These are phyloP conservation scores for Persicaria maculosa DNA, from an alignment of 148 eudicot species.

Conservation along the genomic window DNA sequence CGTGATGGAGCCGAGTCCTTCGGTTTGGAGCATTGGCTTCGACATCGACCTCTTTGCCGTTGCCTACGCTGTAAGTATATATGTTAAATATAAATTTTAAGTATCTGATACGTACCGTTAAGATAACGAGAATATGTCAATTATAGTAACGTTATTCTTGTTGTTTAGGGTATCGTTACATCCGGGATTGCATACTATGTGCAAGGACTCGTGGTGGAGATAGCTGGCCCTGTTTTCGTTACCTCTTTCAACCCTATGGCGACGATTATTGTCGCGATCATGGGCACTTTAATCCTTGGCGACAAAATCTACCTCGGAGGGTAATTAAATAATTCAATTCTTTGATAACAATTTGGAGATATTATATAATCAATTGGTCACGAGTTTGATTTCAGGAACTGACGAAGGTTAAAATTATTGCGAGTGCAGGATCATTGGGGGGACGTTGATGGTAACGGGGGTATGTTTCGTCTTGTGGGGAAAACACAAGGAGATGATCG, in stretches of 20 bases:
- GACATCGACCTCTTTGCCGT: constrained; percentile 24
- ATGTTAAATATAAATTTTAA: too few relatives aligned
- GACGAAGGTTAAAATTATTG: not conserved
- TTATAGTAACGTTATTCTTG: not conserved
- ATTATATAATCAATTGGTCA: too few relatives aligned
- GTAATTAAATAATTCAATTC: not conserved
- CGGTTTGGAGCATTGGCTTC: constrained; percentile 18
- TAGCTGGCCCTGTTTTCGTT: constrained; percentile 4
- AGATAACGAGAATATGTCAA: too few relatives aligned
- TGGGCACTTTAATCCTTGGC: not conserved
- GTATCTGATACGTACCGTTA: too few relatives aligned
- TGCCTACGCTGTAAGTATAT: constrained; percentile 63
- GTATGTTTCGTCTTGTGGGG: not conserved
- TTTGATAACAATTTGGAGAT: too few relatives aligned
- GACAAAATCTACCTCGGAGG: not conserved
- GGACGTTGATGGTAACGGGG: not conserved
- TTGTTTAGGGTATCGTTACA: not conserved
- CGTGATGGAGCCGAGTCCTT: constrained; percentile 18
- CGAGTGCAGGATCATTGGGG: constrained; percentile 7
- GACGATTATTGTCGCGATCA: not conserved
- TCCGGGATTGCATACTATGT: constrained; percentile 9
- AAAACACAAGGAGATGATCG: not conserved
- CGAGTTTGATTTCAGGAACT: too few relatives aligned
- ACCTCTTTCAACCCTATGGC: constrained; percentile 6
- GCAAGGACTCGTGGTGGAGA: constrained; percentile 2